phyloP scores from a whole-genome alignment of 2,329 filamentous ascomycete species.

The Beauveria sp. region DNA sequence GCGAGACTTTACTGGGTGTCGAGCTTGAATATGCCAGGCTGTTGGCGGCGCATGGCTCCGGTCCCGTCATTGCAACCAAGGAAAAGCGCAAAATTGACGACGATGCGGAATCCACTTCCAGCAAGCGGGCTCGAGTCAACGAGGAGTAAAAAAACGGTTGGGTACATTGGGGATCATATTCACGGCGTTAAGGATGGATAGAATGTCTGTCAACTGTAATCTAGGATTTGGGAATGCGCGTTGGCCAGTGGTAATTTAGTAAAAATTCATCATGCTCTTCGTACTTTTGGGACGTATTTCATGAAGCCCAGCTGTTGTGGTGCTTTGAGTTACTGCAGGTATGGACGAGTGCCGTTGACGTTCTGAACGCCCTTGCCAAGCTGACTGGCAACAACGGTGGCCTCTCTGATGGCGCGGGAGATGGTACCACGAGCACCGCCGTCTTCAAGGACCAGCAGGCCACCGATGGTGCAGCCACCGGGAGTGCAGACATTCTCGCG shows the following conservation, averaged over 20 bases:
- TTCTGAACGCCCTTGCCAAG: slow-evolving; percentile 36
- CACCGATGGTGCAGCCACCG: slow-evolving; percentile 71
- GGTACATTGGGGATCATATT: not conserved
- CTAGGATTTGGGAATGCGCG: slow-evolving; percentile 9
- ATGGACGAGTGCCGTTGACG: slow-evolving; percentile 27
- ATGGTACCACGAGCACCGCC: slow-evolving; percentile 60
- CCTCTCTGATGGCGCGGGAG: slow-evolving; percentile 61
- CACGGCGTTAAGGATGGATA: slow-evolving; percentile 12
- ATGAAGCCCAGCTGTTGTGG: slow-evolving; percentile 20
- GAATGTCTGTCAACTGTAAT: slow-evolving; percentile 10
- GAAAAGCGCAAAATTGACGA: slow-evolving; percentile 41
- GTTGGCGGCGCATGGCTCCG: slow-evolving; percentile 41
- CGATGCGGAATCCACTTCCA: slow-evolving; percentile 20
- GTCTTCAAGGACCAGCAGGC: slow-evolving; percentile 66
- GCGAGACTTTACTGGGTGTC: slow-evolving; percentile 60
- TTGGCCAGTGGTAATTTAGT: not conserved
- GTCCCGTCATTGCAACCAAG: slow-evolving; percentile 23
- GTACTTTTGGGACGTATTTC: slow-evolving; percentile 10
- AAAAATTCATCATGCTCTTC: not conserved
- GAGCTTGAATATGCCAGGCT: slow-evolving; percentile 67
- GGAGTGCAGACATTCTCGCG: slow-evolving; percentile 72
- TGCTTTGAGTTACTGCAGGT: slow-evolving; percentile 12
- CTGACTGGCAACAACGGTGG: slow-evolving; percentile 61
- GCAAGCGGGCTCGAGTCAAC: slow-evolving; percentile 40
- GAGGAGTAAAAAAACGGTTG: slow-evolving; percentile 18